Evolutionary conservation across 2,329 filamentous ascomycete species (phyloP).

Genomic region (Trichoderma gracile): DNA sequence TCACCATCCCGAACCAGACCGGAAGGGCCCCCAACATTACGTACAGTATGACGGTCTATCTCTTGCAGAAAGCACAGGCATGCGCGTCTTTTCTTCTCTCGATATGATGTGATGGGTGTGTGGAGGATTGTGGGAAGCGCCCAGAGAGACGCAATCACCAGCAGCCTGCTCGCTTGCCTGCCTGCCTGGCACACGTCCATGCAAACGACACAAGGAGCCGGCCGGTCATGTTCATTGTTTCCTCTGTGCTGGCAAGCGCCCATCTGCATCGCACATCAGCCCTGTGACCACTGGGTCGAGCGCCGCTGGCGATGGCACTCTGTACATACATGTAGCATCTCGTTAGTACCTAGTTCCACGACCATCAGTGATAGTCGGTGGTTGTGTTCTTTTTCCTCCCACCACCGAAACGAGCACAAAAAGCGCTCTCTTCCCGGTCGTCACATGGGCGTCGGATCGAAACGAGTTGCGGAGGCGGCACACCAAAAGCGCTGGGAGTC

Average conservation of each 20-base stretch:
- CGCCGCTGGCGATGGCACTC: not conserved
- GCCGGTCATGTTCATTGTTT: not conserved
- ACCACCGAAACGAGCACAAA: slow-evolving; percentile 8
- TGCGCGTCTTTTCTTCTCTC: no score
- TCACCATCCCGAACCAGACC: slow-evolving; percentile 4
- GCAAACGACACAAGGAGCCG: not conserved
- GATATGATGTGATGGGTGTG: not conserved
- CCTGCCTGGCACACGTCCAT: no score
- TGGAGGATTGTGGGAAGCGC: slow-evolving; percentile 19
- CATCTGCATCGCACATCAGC: slow-evolving; percentile 13
- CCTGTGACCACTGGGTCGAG: slow-evolving; percentile 24
- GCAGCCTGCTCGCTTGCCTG: no score
- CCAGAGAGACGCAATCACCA: slow-evolving; percentile 8
- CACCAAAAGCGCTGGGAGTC: not conserved
- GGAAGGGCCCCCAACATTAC: slow-evolving; percentile 17
- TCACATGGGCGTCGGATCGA: slow-evolving; percentile 21
- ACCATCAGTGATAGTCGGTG: no score
- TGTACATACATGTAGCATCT: not conserved
- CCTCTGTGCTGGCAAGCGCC: slow-evolving; percentile 7
- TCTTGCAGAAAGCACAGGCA: not conserved
- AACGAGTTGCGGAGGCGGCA: slow-evolving; percentile 10
- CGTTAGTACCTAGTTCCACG: no score
- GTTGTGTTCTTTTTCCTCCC: not conserved
- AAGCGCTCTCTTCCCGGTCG: slow-evolving; percentile 10
- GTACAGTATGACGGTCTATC: slow-evolving; percentile 2